Evolutionary conservation across 2,329 filamentous ascomycete species (phyloP), one percentile per base, ranked within the genome.

Genomic region (Phaeoacremonium minimum): DNA sequence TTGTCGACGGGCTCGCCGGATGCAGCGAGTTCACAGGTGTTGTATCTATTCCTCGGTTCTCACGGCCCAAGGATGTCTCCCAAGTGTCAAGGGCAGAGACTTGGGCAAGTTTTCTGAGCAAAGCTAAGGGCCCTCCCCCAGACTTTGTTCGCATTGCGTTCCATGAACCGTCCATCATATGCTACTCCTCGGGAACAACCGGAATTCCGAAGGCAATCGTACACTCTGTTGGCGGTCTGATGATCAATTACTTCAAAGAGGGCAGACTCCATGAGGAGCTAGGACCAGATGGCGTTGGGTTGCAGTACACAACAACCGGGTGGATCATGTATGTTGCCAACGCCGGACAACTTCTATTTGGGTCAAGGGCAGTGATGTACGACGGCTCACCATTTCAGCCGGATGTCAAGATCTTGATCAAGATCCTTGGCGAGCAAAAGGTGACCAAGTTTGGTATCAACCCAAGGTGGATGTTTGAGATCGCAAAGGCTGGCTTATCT

Each of bases 321-420:
- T 94, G 87, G 87, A 93, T 95, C 60, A 94, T 95, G 87, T 93
- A 91, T 53, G 64, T 89, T 7, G 62, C 69, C 4, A 75, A 72
- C 26, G 66, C 87, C 0, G 66, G 70, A 15, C 65, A 69, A 4
- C 65, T 91, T 7, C 48, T 83, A 2, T 61, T 69, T 28, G 85
- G 86, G 7, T 68, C 70, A 0, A 70, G 77, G 6, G 66, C 74
- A 2, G 59, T 94, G 2, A 65, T 91, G n/a, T 94, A 94, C 55
- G 87, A 94, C 52, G 88, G 87, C 4, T 87, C 81, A 7, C 87
- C 87, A 0, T 88, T 94, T 57, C 62, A 80, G 31, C 87, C 87
- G 0, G 77, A 86, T 43, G 63, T 78, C 2, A 70, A 64, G 14
- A 70, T 75, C 4, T 78, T 88, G 46, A 61, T 89, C 18, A 72